Conservation (phyloP, 202 grass and related monocot species). For the Tripidium arundinaceum region DNA sequence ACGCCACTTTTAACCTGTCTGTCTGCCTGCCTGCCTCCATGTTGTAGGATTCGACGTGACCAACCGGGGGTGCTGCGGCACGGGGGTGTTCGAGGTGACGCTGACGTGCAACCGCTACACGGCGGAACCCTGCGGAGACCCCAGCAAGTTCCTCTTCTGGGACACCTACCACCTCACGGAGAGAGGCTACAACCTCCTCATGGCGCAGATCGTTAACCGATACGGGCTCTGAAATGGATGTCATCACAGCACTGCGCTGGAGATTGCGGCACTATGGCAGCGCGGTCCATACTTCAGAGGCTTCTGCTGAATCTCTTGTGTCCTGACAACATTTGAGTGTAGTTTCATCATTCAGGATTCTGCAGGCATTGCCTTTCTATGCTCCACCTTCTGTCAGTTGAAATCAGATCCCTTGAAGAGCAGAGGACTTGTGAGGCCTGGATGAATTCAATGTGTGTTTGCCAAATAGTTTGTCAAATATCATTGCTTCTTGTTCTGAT, state of each 20-base stretch:
- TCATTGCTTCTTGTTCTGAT: neutral
- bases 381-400: neutral
- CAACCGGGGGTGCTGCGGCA: conserved; percentile 71
- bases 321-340: no score
- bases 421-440: neutral
- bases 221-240: conserved; percentile 35
- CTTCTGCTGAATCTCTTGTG: neutral
- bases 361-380: neutral
- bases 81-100: conserved; percentile 69
- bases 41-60: conserved; percentile 62
- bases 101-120: conserved; percentile 65
- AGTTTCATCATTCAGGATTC: neutral
- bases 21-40: neutral
- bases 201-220: conserved; percentile 31
- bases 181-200: conserved; percentile 60
- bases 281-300: neutral
- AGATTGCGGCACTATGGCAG: no score
- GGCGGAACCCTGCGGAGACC: conserved; percentile 43
- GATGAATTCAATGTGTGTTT: neutral
- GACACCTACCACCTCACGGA: conserved; percentile 81
- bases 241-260: neutral
- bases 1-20: neutral
- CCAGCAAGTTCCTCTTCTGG: conserved; percentile 71
- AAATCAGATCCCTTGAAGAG: neutral
- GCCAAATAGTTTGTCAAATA: neutral